These are phyloP conservation scores for Amborella trichopoda DNA, from an alignment of 164 flowering plant species.

Conservation along the genomic window DNA sequence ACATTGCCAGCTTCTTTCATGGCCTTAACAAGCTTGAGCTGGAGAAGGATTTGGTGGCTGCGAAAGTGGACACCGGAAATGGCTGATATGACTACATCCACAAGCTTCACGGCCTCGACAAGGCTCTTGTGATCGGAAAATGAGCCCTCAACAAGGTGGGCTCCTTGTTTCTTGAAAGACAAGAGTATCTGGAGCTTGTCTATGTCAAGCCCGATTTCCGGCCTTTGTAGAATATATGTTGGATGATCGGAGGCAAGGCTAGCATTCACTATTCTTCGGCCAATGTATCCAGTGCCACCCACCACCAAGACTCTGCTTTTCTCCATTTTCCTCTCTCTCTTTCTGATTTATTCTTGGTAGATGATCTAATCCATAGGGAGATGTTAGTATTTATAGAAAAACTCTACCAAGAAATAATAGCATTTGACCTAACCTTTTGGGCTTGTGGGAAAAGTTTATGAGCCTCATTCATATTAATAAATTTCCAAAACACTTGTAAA, in stretches of 20 bases:
- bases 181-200: conserved; percentile 46
- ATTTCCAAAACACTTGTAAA: too few relatives aligned
- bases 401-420: too few relatives aligned
- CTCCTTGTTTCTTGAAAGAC: conserved; percentile 45
- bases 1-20: conserved; percentile 64
- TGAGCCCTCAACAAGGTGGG: conserved; percentile 34
- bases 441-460: too few relatives aligned
- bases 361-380: too few relatives aligned
- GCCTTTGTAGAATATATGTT: conserved; percentile 41
- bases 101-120: conserved; percentile 52
- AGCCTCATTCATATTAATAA: too few relatives aligned
- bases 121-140: conserved; percentile 46
- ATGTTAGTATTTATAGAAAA: too few relatives aligned
- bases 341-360: too few relatives aligned
- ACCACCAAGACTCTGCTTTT: conserved; percentile 48
- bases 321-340: conserved; percentile 4
- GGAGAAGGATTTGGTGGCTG: conserved; percentile 44
- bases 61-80: conserved; percentile 56
- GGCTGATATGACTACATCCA: conserved; percentile 55
- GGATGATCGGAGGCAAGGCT: conserved; percentile 37
- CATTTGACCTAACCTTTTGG: too few relatives aligned
- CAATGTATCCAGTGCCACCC: conserved; percentile 65
- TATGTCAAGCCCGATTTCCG: conserved; percentile 49
- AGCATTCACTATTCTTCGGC: conserved; percentile 55
- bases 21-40: conserved; percentile 61